Percentiles rank a stretch among this genome's conserved stretches.
These are phyloP conservation scores for Keithomyces neogunnii DNA, from an alignment of 2,329 filamentous ascomycete genomes.

Conservation along the genomic window DNA sequence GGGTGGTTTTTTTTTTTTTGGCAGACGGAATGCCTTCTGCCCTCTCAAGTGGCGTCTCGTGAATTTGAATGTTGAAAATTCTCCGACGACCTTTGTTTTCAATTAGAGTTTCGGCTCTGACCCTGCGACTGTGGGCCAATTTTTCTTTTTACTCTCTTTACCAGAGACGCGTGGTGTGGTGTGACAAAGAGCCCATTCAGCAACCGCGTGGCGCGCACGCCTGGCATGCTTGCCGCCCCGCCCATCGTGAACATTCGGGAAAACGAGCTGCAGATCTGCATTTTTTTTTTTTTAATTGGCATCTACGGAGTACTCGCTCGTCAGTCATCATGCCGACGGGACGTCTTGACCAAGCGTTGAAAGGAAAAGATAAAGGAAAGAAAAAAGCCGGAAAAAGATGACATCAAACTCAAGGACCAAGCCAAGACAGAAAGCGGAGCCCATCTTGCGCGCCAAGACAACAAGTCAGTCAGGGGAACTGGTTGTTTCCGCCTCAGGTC, in stretches of 20 bases:
- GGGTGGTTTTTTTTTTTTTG: no score
- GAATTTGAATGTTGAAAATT: background rate
- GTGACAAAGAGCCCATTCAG: no score
- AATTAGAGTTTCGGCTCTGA: background rate
- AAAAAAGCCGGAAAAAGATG: no score
- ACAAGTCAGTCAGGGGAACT: background rate
- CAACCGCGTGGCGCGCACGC: background rate
- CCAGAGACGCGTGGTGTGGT: no score
- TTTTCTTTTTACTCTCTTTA: background rate
- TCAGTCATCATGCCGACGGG: no score
- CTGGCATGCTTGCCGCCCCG: background rate
- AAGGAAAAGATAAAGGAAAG: no score
- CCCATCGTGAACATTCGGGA: no score
- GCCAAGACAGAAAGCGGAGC: background rate
- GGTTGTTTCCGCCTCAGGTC: background rate
- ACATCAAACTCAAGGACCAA: background rate
- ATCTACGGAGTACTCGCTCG: no score
- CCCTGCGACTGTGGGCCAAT: background rate
- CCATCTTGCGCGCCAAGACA: background rate
- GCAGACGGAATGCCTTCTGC: no score
- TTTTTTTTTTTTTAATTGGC: background rate
- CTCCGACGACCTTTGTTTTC: background rate
- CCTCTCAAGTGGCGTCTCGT: no score
- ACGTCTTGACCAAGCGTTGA: no score
- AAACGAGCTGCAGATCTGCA: background rate